A percentile compares a stretch with the other conserved stretches of the same genome.
phyloP scores from a whole-genome alignment of 352 stramenopile species.

The Phytophthora quininea region DNA sequence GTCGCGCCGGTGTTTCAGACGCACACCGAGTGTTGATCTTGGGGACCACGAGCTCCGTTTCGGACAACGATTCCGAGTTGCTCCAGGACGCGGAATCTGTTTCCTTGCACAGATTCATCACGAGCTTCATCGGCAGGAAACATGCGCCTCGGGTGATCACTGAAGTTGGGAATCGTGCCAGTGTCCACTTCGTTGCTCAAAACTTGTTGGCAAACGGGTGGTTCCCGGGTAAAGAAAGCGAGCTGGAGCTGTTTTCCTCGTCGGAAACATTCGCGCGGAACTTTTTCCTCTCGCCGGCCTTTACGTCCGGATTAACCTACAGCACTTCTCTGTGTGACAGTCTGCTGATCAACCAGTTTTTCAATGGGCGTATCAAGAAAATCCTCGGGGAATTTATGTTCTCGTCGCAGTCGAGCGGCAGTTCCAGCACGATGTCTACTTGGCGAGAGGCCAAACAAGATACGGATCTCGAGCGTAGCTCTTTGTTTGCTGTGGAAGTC shows the following conservation, averaged over 20 bases:
- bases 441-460: constrained; percentile 48
- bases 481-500: constrained; percentile 82
- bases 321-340: constrained; percentile 87
- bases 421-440: constrained; percentile 13
- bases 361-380: constrained; percentile 87
- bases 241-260: constrained; percentile 50
- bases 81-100: constrained; percentile 79
- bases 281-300: constrained; percentile 82
- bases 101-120: constrained; percentile 85
- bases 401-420: constrained; percentile 66
- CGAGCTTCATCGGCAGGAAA: constrained; percentile 61
- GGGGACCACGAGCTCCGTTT: constrained; percentile 58
- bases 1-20: constrained; percentile 64
- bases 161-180: constrained; percentile 80
- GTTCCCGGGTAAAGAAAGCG: constrained; percentile 49
- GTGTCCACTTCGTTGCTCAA: constrained; percentile 86
- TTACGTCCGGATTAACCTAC: constrained; percentile 85
- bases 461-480: constrained; percentile 63
- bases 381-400: constrained; percentile 90
- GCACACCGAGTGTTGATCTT: constrained; percentile 81
- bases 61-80: constrained; percentile 67
- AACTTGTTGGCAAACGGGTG: constrained; percentile 72
- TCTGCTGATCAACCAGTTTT: constrained; percentile 90
- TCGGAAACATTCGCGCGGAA: constrained; percentile 71
- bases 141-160: constrained; percentile 75